These are phyloP conservation scores for Sugiyamaella novakii DNA, from an alignment of 1,139 yeast species.

Conservation along the genomic window DNA sequence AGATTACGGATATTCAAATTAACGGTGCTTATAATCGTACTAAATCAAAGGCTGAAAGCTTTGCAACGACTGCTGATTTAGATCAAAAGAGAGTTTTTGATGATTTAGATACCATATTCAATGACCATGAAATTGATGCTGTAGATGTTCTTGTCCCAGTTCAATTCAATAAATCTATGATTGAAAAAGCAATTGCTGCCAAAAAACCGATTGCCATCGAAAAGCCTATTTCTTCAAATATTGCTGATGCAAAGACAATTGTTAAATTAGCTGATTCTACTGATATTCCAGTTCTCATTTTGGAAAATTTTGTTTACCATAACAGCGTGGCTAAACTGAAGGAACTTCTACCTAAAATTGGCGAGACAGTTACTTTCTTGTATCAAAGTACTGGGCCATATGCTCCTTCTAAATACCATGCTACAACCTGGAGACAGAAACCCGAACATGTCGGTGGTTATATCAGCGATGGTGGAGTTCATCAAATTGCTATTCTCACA, in stretches of 20 bases:
- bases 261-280: constrained; percentile 63
- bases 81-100: constrained; percentile 58
- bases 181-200: constrained; percentile 62
- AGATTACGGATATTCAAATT: constrained; percentile 49
- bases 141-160: constrained; percentile 88
- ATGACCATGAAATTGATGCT: constrained; percentile 65
- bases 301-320: constrained; percentile 84
- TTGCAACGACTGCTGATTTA: constrained; percentile 64
- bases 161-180: constrained; percentile 68
- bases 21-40: constrained; percentile 81
- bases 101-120: constrained; percentile 62
- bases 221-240: constrained; percentile 87
- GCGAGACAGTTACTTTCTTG: constrained; percentile 72
- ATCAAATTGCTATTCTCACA: constrained; percentile 83
- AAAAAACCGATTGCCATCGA: constrained; percentile 80
- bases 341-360: constrained; percentile 66
- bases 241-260: constrained; percentile 76
- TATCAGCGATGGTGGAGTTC: constrained; percentile 94
- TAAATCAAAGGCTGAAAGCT: constrained; percentile 72
- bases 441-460: constrained; percentile 93
- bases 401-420: constrained; percentile 61
- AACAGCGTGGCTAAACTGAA: constrained; percentile 57
- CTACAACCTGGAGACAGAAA: constrained; percentile 72
- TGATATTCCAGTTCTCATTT: constrained; percentile 67
- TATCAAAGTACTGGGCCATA: constrained; percentile 84